Conservation (phyloP, 208 protist species). For the Leishmania amazonensis region DNA sequence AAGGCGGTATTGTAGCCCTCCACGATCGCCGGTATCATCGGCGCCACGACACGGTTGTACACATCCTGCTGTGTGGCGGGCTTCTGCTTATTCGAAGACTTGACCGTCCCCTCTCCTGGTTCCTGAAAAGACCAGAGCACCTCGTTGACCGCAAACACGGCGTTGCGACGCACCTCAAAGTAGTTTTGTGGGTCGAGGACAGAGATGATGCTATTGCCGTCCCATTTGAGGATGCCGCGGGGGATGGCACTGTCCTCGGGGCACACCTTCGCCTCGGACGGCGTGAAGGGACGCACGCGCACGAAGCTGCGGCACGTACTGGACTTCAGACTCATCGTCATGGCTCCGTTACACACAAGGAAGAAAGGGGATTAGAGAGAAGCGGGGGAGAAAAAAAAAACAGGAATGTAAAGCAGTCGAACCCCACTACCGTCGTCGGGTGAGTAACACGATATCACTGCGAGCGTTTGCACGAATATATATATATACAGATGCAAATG, state of each 20-base stretch:
- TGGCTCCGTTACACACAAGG: not conserved
- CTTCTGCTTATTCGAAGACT: conserved; percentile 30
- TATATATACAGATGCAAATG: not conserved
- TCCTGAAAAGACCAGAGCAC: conserved; percentile 82
- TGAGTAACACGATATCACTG: not conserved
- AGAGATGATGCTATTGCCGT: conserved; percentile 52
- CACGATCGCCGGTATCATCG: conserved; percentile 63
- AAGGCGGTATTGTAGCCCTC: conserved; percentile 85
- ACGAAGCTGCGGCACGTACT: conserved; percentile 57
- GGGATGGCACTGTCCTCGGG: conserved; percentile 72
- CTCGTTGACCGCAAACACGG: conserved; percentile 51
- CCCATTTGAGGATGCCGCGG: conserved; percentile 66
- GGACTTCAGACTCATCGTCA: conserved; percentile 28
- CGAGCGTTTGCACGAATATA: too few species aligned
- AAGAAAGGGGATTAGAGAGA: not conserved
- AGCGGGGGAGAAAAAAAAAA: not conserved
- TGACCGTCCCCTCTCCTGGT: conserved; percentile 25
- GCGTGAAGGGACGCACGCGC: conserved; percentile 78
- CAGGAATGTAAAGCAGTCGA: not conserved
- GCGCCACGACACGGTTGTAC: conserved; percentile 61
- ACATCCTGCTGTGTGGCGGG: conserved; percentile 68
- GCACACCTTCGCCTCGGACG: conserved; percentile 64
- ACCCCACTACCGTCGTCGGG: not conserved
- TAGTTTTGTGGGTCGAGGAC: conserved; percentile 69
- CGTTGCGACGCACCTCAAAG: conserved; percentile 71